phyloP scores from a whole-genome alignment of 371 early-diverging fungal species.

The Pancytospora epiphaga region DNA sequence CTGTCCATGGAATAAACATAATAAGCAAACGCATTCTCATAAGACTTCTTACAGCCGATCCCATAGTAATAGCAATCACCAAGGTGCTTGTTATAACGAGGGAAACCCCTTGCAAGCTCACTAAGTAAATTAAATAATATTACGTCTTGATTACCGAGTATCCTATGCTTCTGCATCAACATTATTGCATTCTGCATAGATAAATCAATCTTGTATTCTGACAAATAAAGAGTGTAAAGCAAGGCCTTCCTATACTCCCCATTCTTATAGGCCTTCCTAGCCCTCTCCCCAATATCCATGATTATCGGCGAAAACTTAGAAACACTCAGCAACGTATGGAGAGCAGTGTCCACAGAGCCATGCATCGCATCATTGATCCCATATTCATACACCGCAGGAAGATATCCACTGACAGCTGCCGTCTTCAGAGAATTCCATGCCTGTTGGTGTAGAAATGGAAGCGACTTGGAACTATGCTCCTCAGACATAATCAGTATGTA shows the following conservation, averaged over 20 bases:
- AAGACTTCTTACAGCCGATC: slow-evolving; percentile 42
- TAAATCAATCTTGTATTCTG: slow-evolving; percentile 44
- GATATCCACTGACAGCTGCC: slow-evolving; percentile 51
- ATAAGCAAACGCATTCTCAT: slow-evolving; percentile 50
- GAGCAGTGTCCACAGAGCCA: slow-evolving; percentile 1
- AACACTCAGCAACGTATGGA: slow-evolving; percentile 22
- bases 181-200: slow-evolving; percentile 54
- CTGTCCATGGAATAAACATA: slow-evolving; percentile 44
- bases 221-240: slow-evolving; percentile 35
- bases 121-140: slow-evolving; percentile 36
- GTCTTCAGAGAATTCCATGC: slow-evolving; percentile 44
- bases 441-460: too few species aligned
- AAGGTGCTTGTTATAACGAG: slow-evolving; percentile 36
- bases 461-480: background rate
- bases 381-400: slow-evolving; percentile 59
- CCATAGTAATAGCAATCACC: slow-evolving; percentile 60
- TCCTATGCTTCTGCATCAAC: slow-evolving; percentile 38
- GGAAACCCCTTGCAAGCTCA: slow-evolving; percentile 23
- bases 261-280: slow-evolving; percentile 33
- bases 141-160: slow-evolving; percentile 36
- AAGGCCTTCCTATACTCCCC: slow-evolving; percentile 35
- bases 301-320: slow-evolving; percentile 35
- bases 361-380: slow-evolving; percentile 32
- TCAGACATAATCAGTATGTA: slow-evolving; percentile 28
- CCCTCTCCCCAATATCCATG: slow-evolving; percentile 30